Percentiles rank a stretch among this genome's conserved stretches.
These are phyloP conservation scores for Eutypella sp. DNA, from an alignment of 2,329 filamentous ascomycete species.

Conservation along the genomic window DNA sequence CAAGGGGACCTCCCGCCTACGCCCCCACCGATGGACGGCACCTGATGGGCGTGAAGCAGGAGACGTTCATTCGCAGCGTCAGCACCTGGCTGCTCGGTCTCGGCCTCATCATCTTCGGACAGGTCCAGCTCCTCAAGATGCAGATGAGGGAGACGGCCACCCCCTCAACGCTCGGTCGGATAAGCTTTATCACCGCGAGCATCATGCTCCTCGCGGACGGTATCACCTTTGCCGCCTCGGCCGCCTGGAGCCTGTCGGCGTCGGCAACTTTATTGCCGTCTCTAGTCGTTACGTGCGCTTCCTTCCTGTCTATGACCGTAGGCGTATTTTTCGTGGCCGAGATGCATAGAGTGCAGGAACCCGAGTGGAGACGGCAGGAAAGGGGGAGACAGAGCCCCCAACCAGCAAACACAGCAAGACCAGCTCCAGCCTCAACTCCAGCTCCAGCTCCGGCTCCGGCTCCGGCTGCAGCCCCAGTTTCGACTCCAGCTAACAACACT, in stretches of 20 bases:
- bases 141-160: slow-evolving; percentile 65
- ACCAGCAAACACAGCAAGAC: slow-evolving; percentile 15
- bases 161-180: slow-evolving; percentile 60
- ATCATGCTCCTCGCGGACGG: slow-evolving; percentile 61
- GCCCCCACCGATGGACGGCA: slow-evolving; percentile 48
- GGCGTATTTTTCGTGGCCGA: slow-evolving; percentile 55
- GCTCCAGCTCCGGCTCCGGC: slow-evolving; percentile 7
- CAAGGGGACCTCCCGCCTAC: slow-evolving; percentile 56
- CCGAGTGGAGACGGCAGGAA: slow-evolving; percentile 44
- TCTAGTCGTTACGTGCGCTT: slow-evolving; percentile 46
- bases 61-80: slow-evolving; percentile 51
- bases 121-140: slow-evolving; percentile 56
- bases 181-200: slow-evolving; percentile 59
- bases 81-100: slow-evolving; percentile 56
- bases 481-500: no score
- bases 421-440: slow-evolving; percentile 7
- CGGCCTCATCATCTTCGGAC: slow-evolving; percentile 52
- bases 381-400: slow-evolving; percentile 25
- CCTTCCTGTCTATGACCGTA: slow-evolving; percentile 53
- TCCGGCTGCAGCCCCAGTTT: slow-evolving; percentile 16
- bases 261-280: slow-evolving; percentile 53
- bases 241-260: slow-evolving; percentile 51
- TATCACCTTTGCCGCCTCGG: slow-evolving; percentile 52
- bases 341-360: slow-evolving; percentile 57
- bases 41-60: slow-evolving; percentile 55